Conservation (phyloP, 768 basidiomycete species). For the Psilocybe cubensis region DNA sequence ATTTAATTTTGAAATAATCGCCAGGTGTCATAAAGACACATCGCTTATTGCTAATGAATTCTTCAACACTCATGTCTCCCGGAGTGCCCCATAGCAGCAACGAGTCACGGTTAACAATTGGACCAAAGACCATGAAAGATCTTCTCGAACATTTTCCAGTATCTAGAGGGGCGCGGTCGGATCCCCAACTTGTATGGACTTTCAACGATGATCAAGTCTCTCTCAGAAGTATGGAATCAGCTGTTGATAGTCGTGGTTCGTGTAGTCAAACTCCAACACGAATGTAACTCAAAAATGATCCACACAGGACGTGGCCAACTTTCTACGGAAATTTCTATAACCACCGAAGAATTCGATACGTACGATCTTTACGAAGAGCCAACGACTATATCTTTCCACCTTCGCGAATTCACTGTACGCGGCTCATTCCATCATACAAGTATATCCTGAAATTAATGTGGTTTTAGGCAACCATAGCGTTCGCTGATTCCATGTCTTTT, state of each 20-base stretch:
- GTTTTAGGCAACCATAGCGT: slow-evolving; percentile 74
- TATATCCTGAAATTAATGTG: neutral
- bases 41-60: slow-evolving; percentile 62
- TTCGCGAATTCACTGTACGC: slow-evolving; percentile 82
- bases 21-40: slow-evolving; percentile 85
- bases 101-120: slow-evolving; percentile 72
- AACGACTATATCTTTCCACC: slow-evolving; percentile 74
- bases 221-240: slow-evolving; percentile 69
- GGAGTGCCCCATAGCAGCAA: slow-evolving; percentile 57
- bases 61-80: slow-evolving; percentile 65
- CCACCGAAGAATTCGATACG: slow-evolving; percentile 78
- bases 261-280: neutral
- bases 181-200: slow-evolving; percentile 84
- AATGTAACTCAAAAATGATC: neutral
- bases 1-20: neutral
- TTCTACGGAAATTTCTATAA: slow-evolving; percentile 76
- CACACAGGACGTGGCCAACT: slow-evolving; percentile 59
- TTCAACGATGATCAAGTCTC: slow-evolving; percentile 71
- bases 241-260: slow-evolving; percentile 66
- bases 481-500: slow-evolving; percentile 71
- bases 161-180: slow-evolving; percentile 62
- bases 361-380: slow-evolving; percentile 71
- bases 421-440: neutral
- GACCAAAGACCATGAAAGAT: slow-evolving; percentile 73
- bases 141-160: slow-evolving; percentile 83